Percentiles rank a stretch among this genome's conserved stretches.
Conservation (phyloP, 805 yeast genomes). For the Candida maris region DNA sequence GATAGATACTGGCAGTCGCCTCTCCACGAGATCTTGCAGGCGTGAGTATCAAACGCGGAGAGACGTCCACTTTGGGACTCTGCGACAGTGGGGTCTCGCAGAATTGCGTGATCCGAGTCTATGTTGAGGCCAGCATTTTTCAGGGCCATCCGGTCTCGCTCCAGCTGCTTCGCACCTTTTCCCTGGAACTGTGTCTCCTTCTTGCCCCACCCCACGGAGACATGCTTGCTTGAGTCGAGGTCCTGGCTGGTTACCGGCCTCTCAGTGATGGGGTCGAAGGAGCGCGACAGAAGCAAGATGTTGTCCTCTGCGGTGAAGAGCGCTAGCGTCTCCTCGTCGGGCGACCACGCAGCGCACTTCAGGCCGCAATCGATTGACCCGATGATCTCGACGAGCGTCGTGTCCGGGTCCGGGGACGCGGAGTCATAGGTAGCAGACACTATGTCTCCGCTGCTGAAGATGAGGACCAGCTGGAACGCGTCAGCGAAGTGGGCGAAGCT, state of each 20-base stretch:
- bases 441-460: conserved; percentile 75
- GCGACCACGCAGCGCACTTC: conserved; percentile 76
- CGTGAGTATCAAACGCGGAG: conserved; percentile 50
- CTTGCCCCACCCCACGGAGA: conserved; percentile 98
- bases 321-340: conserved; percentile 83
- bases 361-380: conserved; percentile 82
- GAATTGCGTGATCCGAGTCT: conserved; percentile 48
- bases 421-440: conserved; percentile 59
- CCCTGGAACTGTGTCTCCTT: conserved; percentile 96
- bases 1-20: conserved; percentile 89
- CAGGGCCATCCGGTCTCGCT: conserved; percentile 55
- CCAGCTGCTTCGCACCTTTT: conserved; percentile 78
- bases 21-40: conserved; percentile 75
- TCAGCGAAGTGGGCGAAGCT: conserved; percentile 71
- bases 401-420: conserved; percentile 41
- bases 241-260: conserved; percentile 56
- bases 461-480: conserved; percentile 57
- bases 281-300: conserved; percentile 64
- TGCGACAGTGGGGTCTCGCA: conserved; percentile 86
- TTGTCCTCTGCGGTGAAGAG: conserved; percentile 61
- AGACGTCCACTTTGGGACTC: conserved; percentile 65
- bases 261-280: conserved; percentile 78
- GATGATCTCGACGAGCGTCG: conserved; percentile 66
- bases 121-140: conserved; percentile 66
- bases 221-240: conserved; percentile 69